Evolutionary conservation across 2,329 filamentous ascomycete species (phyloP), one percentile per base, ranked within the genome.

Genomic region (Aspergillus sp.): DNA sequence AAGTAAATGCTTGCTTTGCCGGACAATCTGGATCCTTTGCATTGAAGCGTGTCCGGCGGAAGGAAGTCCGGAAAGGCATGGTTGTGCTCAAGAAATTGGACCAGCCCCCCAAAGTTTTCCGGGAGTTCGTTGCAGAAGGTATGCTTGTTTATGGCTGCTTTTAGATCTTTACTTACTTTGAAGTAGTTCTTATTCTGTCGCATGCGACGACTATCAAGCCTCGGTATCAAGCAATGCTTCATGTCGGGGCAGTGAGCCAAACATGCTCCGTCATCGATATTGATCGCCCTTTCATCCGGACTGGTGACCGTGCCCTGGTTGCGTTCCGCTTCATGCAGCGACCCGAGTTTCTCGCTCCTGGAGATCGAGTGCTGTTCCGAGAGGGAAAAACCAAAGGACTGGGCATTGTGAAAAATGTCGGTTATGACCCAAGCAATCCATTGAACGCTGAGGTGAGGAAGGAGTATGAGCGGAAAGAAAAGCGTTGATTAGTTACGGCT

Each of bases 261-360:
- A 99, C 95, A 0, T 99, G 95, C 70, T 88, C 92, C 11, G 97
- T 99, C 70, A 96, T 99, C 68, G 95, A 97, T 70, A 95, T 99
- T 64, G 95, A 99, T 72, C 87, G 93, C n/a, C 89, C 90, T 24
- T 95, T 93, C 68, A 97, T 99, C 64, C 86, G 95, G 7, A 97
- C 93, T 0, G 95, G 95, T 9, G 95, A 98, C 73, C 83, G 93
- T n/a, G 95, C 95, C 2, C 88, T 88, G 0, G 95, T 99, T 1
- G 95, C 93, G 0, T 99, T 99, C 77, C 87, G 89, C 9, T 99
- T 99, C 70, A 89, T 97, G 3, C 95, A 97, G 74, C 82, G 93
- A 20, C 95, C 95, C 2, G 95, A 99, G 77, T 99, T 96, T 65
- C 78, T 99, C 12, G 89, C 87, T 1, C 88, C 91, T 0, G 95